Evolutionary conservation across 345 rosid genomes (phyloP), one percentile per base, ranked within the genome.

Genomic region (Turnera subulata): DNA sequence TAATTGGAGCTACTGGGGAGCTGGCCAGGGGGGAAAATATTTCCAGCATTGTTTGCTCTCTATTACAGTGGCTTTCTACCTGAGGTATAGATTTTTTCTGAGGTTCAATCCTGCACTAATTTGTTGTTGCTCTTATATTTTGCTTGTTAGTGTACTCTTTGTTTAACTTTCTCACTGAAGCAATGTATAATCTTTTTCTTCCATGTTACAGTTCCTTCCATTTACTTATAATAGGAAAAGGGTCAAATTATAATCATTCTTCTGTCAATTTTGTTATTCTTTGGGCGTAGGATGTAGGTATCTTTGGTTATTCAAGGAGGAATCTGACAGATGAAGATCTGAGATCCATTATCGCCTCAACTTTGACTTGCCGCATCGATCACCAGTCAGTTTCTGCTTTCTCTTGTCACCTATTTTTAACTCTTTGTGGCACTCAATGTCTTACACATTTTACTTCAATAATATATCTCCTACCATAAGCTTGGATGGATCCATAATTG

Each of bases 1-100:
- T 85, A 29, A 77, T 83, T 12, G 93, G 93, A 67, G 96, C 96
- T 45, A 85, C 85, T 0, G 90, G 93, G 56, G 93, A 82, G 61
- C 71, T 85, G 43, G 91, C 96, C 26, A 80, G 72, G 64, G 60
- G n/a, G 68, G 43, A 83, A 83, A 71, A 77, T 82, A 61, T 88
- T 85, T 45, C 91, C 84, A 6, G 93, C 91, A 46, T 54, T 88
- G 44, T 88, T 85, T 75, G 93, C 96, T 21, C 72, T 88, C 59
- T 85, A 78, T 63, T 82, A 80, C 55, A 85, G 84, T 49, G 93
- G 93, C 40, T 83, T 83, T 78, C 81, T 85, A 69, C 86, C 89
- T 35, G 80, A 88, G 93, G 96, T 85, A 24, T 29, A 47, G 23
- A 24, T 11, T 19, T 21, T 10, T 24, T 47, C 51, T 47, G 23